Base-by-base conservation (phyloP, 2,329 filamentous ascomycete species). In the Elsinoe arachidis region DNA sequence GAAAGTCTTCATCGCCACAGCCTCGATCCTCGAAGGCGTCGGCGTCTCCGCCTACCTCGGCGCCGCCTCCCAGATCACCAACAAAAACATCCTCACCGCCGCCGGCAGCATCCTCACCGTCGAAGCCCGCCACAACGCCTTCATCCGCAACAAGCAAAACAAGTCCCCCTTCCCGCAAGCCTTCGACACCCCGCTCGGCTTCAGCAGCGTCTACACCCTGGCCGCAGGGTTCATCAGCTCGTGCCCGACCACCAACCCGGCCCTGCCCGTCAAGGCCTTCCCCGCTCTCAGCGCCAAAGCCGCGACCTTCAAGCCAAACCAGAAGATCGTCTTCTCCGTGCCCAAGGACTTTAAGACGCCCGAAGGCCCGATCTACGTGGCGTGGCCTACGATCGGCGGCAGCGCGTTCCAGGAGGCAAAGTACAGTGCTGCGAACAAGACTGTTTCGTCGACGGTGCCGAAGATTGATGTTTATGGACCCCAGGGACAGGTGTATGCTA, bases 31-130 rank as follows among this genome's bases (percentile, higher is more conserved):
- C 30, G 81, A 84, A 65, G 77, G 76, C 46, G 78, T 84, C 39
- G 81, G 80, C 61, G 77, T 81, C 53, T 78, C 76, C 30, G 80
- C 80, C 17, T 84, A 84, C 70, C 77, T 87, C 46, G 81, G 82
- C 46, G 83, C 82, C 15, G 83, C 83, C 5, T 77, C 78, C 21
- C 73, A 74, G 59, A 83, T 82, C 61, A 75, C 78, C 60, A 76
- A 78, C 67, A 78, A 81, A 61, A 72, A 73, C 19, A 84, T 84
- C 70, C 72, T 87, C 46, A 80, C 79, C 0, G 78, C 78, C 3
- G 84, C 83, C 1, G 83, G 79, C 23, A 79, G 78, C 57, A 83
- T 88, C 65, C 73, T 87, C 34, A 81, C 81, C 30, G 78, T 85
- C 57, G 84, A 87, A 65, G 77, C 84, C 33, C 78, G 84, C 9